Evolutionary conservation across 257 asterid genomes (phyloP).

Genomic region (Solanum corneliomulleri): DNA sequence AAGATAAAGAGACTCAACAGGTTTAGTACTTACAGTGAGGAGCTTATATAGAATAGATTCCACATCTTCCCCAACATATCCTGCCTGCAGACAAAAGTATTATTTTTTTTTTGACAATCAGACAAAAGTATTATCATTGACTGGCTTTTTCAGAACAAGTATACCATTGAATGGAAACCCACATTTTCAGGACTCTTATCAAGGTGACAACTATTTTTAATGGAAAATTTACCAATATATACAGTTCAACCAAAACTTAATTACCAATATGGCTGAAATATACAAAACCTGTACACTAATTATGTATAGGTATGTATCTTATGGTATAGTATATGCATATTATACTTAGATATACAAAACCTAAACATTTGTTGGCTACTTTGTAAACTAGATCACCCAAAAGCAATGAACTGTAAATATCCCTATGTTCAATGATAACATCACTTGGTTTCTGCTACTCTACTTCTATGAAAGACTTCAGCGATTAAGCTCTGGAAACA

Average conservation of each 20-base stretch:
- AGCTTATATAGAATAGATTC: constrained; percentile 97
- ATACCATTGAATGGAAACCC: background rate
- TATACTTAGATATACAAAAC: background rate
- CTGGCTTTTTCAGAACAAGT: background rate
- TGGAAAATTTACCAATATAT: background rate
- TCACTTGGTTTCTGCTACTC: background rate
- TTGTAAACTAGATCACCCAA: background rate
- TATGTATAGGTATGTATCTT: background rate
- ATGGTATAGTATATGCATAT: background rate
- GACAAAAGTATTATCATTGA: constrained; percentile 1
- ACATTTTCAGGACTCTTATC: background rate
- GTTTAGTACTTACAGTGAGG: constrained; percentile 43
- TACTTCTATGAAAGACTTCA: background rate
- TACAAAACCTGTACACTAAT: background rate
- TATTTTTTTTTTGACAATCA: background rate
- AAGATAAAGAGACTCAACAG: background rate
- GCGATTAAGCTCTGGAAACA: background rate
- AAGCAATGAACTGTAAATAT: background rate
- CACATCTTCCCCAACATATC: constrained; percentile 99
- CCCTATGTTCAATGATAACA: background rate
- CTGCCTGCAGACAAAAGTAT: constrained; percentile 59
- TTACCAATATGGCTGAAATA: background rate
- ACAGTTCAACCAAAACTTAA: background rate
- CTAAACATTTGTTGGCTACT: background rate
- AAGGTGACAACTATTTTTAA: background rate